Base-by-base conservation (phyloP, 2,329 filamentous ascomycete species). In the Clathrospora elynae region DNA sequence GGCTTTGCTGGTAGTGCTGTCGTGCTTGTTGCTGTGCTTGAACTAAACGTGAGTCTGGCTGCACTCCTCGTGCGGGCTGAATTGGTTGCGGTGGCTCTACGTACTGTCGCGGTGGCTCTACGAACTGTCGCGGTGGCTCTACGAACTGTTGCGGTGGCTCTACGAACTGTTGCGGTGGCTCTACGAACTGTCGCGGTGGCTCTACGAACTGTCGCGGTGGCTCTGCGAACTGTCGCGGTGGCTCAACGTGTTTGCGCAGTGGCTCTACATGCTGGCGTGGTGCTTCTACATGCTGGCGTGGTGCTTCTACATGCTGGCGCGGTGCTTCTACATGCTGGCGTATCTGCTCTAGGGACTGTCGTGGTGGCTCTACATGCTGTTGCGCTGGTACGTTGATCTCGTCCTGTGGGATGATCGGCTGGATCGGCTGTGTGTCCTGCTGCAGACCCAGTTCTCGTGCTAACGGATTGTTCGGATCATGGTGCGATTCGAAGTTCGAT, bases 401-500 rank as follows among this genome's bases (percentile, higher is more conserved):
- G 24, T 67, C 62, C 18, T 54, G 56, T 19, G 53, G 36, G 22
- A n/a, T n/a, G n/a, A n/a, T n/a, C n/a, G n/a, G n/a, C n/a, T n/a
- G n/a, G n/a, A 62, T 48, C n/a, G 67, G 59, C 22, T 51, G 59
- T n/a, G 61, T 66, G 28, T 63, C 62, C 28, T 57, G 61, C 42
- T 56, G 64, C 28, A 85, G 85, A 12, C 79, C 82, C 66, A 93
- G 73, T 49, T 89, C 84, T 40, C 83, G 79, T 6, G 86, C 86
- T 42, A 93, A 73, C 29, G 81, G 80, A 5, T 86, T 87, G 59
- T 90, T 83, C 2, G 89, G 88, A 61, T 96, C 90, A 66, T 96
- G 88, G 57, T 96, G 91, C 23, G 91, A 95, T 63, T 95, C 90
- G 57, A 88, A 95, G 1, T 86, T 90, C 3, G 93, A 96, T 8